These are phyloP conservation scores for Trichophyton schoenleinii DNA, from an alignment of 2,329 filamentous ascomycete genomes.

Conservation along the genomic window DNA sequence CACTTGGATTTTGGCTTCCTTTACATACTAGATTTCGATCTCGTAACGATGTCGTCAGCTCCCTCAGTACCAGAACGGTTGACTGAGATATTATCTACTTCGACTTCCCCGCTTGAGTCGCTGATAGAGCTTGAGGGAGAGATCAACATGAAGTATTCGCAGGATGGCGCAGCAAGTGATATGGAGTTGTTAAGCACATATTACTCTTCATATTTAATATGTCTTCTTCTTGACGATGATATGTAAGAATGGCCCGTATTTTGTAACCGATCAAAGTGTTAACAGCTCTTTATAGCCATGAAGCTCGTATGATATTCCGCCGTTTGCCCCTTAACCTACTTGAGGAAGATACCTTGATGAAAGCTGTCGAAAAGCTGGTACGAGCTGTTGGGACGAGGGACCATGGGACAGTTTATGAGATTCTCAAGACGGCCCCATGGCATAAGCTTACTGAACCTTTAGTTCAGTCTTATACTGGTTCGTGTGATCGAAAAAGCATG, in stretches of 20 bases:
- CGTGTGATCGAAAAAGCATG: constrained; percentile 3
- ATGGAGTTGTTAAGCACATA: constrained; percentile 24
- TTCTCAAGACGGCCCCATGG: constrained; percentile 25
- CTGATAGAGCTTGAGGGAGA: constrained; percentile 19
- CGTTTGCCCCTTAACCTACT: constrained; percentile 24
- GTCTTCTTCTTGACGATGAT: constrained; percentile 29
- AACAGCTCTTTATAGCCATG: constrained; percentile 15
- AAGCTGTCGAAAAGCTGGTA: constrained; percentile 26
- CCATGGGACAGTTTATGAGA: constrained; percentile 25
- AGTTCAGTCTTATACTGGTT: constrained; percentile 27
- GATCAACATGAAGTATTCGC: constrained; percentile 21
- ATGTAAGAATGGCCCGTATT: constrained; percentile 20
- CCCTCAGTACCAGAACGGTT: not conserved
- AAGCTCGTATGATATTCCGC: constrained; percentile 29
- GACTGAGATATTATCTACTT: not conserved
- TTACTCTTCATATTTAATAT: constrained; percentile 30
- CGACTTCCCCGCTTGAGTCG: not conserved
- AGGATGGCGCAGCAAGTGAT: constrained; percentile 15
- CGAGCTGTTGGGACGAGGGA: constrained; percentile 29
- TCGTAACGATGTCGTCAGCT: not conserved
- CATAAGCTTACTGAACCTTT: constrained; percentile 21
- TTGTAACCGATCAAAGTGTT: not conserved
- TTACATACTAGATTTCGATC: not conserved
- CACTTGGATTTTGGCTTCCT: not conserved
- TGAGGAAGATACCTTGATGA: constrained; percentile 21